Evolutionary conservation across 106 monocot genomes (phyloP), one percentile per base, ranked within the genome.

Genomic region (Allium fistulosum): DNA sequence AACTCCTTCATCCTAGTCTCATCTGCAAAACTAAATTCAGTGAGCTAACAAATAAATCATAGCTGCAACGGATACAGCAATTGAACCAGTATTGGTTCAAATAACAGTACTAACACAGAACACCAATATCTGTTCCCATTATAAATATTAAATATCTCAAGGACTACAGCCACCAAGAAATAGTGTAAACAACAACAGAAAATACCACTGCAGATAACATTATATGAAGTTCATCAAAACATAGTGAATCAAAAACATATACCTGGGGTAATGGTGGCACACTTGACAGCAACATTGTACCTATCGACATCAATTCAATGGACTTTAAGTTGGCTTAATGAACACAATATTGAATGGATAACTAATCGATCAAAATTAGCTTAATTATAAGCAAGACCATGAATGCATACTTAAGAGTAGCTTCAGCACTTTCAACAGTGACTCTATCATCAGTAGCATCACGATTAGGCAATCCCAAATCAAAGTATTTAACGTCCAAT

Each of bases 201-300:
- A 37, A 37, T 37, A 37, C 37, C 37, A 37, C 37, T 37, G 5
- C 37, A 37, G 2, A 22, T 37, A 37, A 37, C 37, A 37, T 37
- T 2, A 37, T 5, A 37, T 37, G 37, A 37, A 37, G 37, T 37
- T 37, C 5, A 37, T 37, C 37, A 37, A 37, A 37, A 37, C 5
- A 5, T 4, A 37, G 37, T 37, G 37, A 37, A 37, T 37, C 37
- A 37, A 50, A 52, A 53, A 2, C 50, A 47, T 75, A 18, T 82
- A 90, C 90, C 90, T 74, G 90, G 90, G 46, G 90, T 90, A 52
- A 90, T 90, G 11, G 90, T 90, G 17, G 90, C 90, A 75, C 90
- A 90, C 68, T 90, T 90, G 51, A 90, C 80, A 65, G 90, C 90
- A 72, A 90, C 90, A 79, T 87, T 86, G 51, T 86, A 86, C 78